These are phyloP conservation scores for Phytophthora palmivora DNA, from an alignment of 352 stramenopile genomes.

Conservation along the genomic window DNA sequence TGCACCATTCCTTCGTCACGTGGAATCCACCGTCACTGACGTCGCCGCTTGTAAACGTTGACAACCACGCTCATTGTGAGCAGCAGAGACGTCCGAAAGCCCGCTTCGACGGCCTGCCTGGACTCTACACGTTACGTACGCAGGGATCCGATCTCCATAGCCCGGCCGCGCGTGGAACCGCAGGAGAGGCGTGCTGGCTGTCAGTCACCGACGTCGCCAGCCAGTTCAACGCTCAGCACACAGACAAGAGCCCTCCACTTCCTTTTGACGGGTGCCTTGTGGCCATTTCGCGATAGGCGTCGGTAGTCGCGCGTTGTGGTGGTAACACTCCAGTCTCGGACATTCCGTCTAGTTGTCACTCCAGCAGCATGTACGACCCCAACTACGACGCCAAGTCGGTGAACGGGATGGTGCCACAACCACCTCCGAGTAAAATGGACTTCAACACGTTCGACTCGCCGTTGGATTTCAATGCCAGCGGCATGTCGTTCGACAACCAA, in stretches of 20 bases:
- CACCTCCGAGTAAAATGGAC: slow-evolving; percentile 35
- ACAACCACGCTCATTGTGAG: slow-evolving; percentile 1
- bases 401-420: slow-evolving; percentile 42
- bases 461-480: slow-evolving; percentile 40
- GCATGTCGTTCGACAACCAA: slow-evolving; percentile 43
- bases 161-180: slow-evolving; percentile 20
- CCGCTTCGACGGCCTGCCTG: background rate
- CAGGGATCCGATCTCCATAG: slow-evolving; percentile 35
- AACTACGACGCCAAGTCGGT: slow-evolving; percentile 39
- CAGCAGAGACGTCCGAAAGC: background rate
- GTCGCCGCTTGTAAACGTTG: background rate
- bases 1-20: background rate
- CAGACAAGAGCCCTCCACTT: slow-evolving; percentile 26
- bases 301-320: slow-evolving; percentile 18
- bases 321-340: slow-evolving; percentile 11
- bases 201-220: slow-evolving; percentile 26
- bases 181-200: slow-evolving; percentile 18
- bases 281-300: slow-evolving; percentile 30
- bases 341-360: slow-evolving; percentile 13
- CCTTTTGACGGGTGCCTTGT: slow-evolving; percentile 8
- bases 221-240: slow-evolving; percentile 22
- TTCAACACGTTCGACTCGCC: slow-evolving; percentile 51
- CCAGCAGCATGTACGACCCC: slow-evolving; percentile 20
- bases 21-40: background rate
- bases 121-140: slow-evolving; percentile 39